Conservation (phyloP, 106 monocot genomes). For the Dendrobium officinale region DNA sequence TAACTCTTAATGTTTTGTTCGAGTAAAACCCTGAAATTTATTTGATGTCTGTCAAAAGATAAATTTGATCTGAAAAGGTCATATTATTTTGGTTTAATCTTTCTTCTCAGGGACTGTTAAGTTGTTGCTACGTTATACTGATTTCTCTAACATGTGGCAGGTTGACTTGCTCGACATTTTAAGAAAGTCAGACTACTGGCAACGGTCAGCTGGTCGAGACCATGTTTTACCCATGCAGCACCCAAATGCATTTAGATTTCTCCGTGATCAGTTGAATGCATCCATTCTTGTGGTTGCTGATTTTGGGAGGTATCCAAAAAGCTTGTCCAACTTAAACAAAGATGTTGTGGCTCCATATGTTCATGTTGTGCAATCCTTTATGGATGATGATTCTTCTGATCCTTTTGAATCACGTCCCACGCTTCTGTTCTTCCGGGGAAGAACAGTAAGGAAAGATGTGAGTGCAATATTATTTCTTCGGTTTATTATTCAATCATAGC, state of each 20-base stretch:
- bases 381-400: constrained; percentile 53
- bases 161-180: constrained; percentile 66
- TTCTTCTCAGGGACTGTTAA: too few relatives aligned
- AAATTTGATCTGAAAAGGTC: not conserved
- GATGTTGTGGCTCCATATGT: constrained; percentile 89
- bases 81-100: too few relatives aligned
- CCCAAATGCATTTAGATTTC: constrained; percentile 96
- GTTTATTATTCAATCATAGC: not conserved
- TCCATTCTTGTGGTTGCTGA: constrained; percentile 87
- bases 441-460: constrained; percentile 90
- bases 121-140: not conserved
- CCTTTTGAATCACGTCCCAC: constrained; percentile 81
- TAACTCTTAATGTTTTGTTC: too few relatives aligned
- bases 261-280: constrained; percentile 67
- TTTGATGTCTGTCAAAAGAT: too few relatives aligned
- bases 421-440: constrained; percentile 86
- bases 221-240: constrained; percentile 95
- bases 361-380: constrained; percentile 69
- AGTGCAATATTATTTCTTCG: constrained; percentile 6
- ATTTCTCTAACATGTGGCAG: constrained; percentile 17
- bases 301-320: constrained; percentile 67
- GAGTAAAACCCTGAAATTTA: too few relatives aligned
- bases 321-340: constrained; percentile 59
- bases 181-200: constrained; percentile 70
- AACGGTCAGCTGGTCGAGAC: constrained; percentile 71